Evolutionary conservation across 192 early-diverging fungal genomes (phyloP), one percentile per base, ranked within the genome.

Genomic region (Globomyces pollinis-pini): DNA sequence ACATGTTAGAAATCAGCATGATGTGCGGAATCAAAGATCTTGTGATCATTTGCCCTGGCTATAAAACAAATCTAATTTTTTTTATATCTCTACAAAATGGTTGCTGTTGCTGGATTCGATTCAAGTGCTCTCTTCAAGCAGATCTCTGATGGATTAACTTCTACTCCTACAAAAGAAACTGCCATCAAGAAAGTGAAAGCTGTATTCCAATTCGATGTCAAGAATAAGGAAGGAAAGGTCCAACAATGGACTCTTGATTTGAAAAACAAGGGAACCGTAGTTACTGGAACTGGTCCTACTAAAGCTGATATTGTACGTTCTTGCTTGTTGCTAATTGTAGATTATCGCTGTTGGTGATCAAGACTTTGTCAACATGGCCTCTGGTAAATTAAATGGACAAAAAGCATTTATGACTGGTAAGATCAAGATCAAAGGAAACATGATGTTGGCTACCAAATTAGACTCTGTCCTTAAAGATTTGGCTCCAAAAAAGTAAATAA

Each of bases 101-200:
- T 88, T 53, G 74, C 76, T 35, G 78, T 77, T 58, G 68, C 74
- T 49, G 90, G 89, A 44, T 95, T 86, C 74, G 72, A 88, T 58
- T 86, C 86, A 41, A 82, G 81, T 61, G 77, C 77, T 16, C 63
- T 93, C 56, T 84, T 96, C 66, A 76, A 75, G n/a, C 74, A 86
- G 52, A 81, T 94, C 57, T 67, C 77, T 59, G 74, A 80, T 15
- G 69, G 72, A 35, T 62, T 78, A 71, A 69, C 32, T 63, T 65
- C 80, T 21, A 68, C 80, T 42, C 78, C 80, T 41, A 81, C 82
- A 26, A 78, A 81, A 56, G 71, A 81, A 45, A 65, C 74, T 9
- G 59, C 73, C 51, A 66, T 90, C 43, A 88, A 86, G 56, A 82
- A 87, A 74, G 77, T 86, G 43, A 91, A 91, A 50, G 87, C 85